Base-by-base conservation (phyloP, 768 basidiomycete species). In the Boletus sp. region DNA sequence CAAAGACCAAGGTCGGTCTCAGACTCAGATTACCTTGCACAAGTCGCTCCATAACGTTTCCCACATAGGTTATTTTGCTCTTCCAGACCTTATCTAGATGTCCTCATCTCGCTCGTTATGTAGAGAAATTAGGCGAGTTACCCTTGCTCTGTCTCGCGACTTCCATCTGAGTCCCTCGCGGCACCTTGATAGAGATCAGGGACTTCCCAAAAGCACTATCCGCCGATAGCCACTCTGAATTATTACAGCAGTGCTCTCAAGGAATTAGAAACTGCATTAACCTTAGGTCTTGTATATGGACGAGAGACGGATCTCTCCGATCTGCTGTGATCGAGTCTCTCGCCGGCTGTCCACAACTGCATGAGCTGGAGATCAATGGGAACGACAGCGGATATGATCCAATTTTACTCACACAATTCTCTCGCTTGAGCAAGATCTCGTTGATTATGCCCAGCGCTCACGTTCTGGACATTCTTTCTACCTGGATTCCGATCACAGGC, bases 341-440 rank as follows among this genome's bases (percentile, higher is more conserved):
- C 6, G 70, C 70, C 6, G 46, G 65, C 11, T 80, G 76, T 18
- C 61, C 67, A 1, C 61, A 72, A 1, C 72, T 92, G 8, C 64
- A 71, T 30, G 83, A 84, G 48, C 71, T 92, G 3, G 87, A 90
- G 65, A 80, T 93, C 41, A 93, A 92, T 53, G 90, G 90, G 1
- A 78, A 83, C 51, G 76, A 78, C 42, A 77, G 77, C 24, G 59
- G 63, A 40, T 74, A 83, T 52, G 72, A 86, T 58, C 82, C 87
- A 0, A 49, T 50, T 1, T 61, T 82, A 5, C 76, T 93, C 3
- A 56, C 73, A 9, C 71, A 61, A 1, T 86, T 92, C 64, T 72
- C 66, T n/a, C 73, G 67, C 18, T 72, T 92, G 37, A 72, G 71
- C 10, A 81, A 78, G 62, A 75, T 93, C 50, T 80, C 82, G 1